Evolutionary conservation across 345 rosid genomes (phyloP), one percentile per base, ranked within the genome.

Genomic region (Salix arbutifolia): DNA sequence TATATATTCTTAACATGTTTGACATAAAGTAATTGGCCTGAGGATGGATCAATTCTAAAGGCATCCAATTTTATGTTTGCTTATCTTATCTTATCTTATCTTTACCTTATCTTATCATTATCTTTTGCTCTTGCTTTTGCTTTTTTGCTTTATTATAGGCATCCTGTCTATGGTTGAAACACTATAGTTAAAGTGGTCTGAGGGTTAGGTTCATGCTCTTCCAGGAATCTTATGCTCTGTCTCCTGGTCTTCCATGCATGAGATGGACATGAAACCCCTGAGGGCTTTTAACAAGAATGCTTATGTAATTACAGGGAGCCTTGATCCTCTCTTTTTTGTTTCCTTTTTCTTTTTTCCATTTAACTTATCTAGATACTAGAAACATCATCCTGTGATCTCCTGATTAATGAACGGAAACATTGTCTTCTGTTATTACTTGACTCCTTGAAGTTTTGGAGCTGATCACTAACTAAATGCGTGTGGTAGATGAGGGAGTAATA

Each of bases 211-310:
- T 78, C 70, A 60, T 60, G 69, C 77, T 80, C 77, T 84, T 83
- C 87, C 86, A 80, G 86, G 87, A 88, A 78, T 81, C 79, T 76
- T 74, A 73, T 84, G 78, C 72, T 75, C 74, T 83, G 83, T 85
- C 80, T 83, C 84, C 85, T 78, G 85, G 78, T 81, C 78, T 61
- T 78, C 66, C 70, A 83, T 75, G 79, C 86, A 77, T 86, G 79
- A 76, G 85, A 81, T 76, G 80, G 30, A 37, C 78, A 74, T 53
- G 60, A 53, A 53, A 53, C 25, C 25, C 60, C 60, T 2, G 60
- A 53, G 60, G 60, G 25, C 60, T 5, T 33, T 33, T 53, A 8
- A 53, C 60, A 53, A 53, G 25, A 53, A 53, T 53, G 25, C 23
- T 53, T 53, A 8, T 53, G 25, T 53, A 53, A 53, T 53, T 21